These are phyloP conservation scores for Fraxinus baroniana DNA, from an alignment of 305 asterid species.

Conservation along the genomic window DNA sequence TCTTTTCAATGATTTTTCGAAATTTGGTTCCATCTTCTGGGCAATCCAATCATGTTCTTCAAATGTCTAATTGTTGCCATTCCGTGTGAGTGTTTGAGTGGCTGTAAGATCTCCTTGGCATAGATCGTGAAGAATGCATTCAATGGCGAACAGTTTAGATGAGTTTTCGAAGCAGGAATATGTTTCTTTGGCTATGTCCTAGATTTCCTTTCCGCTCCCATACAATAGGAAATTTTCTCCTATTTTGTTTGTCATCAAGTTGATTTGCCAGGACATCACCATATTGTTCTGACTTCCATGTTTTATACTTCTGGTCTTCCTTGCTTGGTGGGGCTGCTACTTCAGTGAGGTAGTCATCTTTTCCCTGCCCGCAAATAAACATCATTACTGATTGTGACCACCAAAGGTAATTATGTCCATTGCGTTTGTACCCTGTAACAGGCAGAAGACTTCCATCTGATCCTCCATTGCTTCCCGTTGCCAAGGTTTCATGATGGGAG, in stretches of 20 bases:
- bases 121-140: too few species aligned
- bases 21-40: too few species aligned
- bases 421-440: background rate
- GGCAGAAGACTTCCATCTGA: background rate
- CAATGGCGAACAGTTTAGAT: too few species aligned
- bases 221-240: background rate
- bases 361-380: background rate
- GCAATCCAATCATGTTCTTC: too few species aligned
- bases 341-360: background rate
- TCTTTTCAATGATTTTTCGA: too few species aligned
- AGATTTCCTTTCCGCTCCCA: too few species aligned
- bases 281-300: background rate
- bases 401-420: background rate
- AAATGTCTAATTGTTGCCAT: too few species aligned
- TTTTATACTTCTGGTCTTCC: background rate
- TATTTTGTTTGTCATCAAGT: background rate
- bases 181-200: too few species aligned
- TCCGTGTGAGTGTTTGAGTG: too few species aligned
- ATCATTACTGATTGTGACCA: background rate
- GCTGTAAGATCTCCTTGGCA: too few species aligned
- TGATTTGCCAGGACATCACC: background rate
- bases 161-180: too few species aligned
- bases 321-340: background rate
- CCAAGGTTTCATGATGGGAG: background rate
- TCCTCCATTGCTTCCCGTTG: background rate